These are phyloP conservation scores for Trichomonas tenax DNA, from an alignment of 208 protist species.

Conservation along the genomic window DNA sequence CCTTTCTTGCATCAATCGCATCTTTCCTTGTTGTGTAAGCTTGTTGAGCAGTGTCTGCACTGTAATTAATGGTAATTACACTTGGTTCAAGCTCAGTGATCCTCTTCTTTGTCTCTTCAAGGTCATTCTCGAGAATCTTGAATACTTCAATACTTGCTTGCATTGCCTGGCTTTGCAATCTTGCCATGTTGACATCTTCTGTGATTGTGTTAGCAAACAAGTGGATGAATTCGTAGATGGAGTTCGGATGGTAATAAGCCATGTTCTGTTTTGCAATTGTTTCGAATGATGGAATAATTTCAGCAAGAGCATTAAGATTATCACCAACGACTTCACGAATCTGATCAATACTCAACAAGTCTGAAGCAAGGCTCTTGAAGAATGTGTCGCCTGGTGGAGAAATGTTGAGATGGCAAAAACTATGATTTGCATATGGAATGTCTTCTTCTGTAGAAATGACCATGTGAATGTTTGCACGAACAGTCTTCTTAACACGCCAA, in stretches of 20 bases:
- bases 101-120: neutral
- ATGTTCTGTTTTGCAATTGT: neutral
- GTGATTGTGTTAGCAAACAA: neutral
- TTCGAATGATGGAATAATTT: neutral
- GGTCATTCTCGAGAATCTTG: neutral
- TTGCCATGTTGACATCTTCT: neutral
- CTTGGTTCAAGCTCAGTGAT: neutral
- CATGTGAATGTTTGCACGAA: neutral
- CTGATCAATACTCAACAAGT: neutral
- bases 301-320: neutral
- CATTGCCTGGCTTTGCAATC: neutral
- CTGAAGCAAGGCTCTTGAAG: neutral
- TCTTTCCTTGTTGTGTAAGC: neutral
- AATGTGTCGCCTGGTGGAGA: neutral
- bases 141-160: neutral
- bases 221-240: neutral
- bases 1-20: neutral
- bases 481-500: neutral
- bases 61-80: neutral
- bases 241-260: neutral
- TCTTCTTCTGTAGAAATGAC: neutral
- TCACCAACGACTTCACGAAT: neutral
- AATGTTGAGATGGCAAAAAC: neutral
- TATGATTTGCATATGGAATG: neutral
- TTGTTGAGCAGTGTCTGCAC: neutral